Conservation (phyloP, 768 basidiomycete species). For the Kwoniella bestiolae region DNA sequence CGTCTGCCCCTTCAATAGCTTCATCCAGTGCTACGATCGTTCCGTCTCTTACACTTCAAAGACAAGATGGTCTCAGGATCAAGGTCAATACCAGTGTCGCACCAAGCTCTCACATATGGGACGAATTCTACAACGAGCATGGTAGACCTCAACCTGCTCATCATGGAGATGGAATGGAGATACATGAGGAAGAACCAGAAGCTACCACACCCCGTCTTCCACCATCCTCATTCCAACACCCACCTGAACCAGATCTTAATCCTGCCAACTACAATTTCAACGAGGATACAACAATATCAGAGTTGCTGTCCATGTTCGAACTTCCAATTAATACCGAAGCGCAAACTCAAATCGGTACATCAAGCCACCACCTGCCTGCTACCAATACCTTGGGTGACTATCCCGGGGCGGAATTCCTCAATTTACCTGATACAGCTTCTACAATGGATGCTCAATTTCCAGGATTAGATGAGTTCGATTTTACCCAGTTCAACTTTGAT, state of each 20-base stretch:
- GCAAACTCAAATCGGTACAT: not conserved
- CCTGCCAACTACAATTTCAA: not conserved
- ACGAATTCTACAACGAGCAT: constrained; percentile 14
- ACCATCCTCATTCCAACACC: no score
- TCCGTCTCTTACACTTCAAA: not conserved
- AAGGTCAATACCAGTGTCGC: constrained; percentile 17
- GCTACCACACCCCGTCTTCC: no score
- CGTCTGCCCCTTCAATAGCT: constrained; percentile 2
- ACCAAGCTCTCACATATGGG: constrained; percentile 21
- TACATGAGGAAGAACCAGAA: not conserved
- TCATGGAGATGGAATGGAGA: not conserved
- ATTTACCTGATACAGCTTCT: constrained; percentile 18
- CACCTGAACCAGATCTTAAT: not conserved
- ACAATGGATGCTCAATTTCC: constrained; percentile 8
- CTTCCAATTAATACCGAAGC: constrained; percentile 4
- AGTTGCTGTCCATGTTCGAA: constrained; percentile 17
- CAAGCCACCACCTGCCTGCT: not conserved
- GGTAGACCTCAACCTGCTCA: not conserved
- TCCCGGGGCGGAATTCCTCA: constrained; percentile 16
- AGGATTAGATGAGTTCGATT: constrained; percentile 7
- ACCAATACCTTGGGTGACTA: not conserved
- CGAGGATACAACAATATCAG: not conserved
- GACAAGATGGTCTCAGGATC: constrained; percentile 1
- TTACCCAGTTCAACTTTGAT: not conserved
- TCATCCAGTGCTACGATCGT: not conserved